phyloP scores from a whole-genome alignment of 1,284 basidiomycete genomes.

The Microbotryum intermedium region DNA sequence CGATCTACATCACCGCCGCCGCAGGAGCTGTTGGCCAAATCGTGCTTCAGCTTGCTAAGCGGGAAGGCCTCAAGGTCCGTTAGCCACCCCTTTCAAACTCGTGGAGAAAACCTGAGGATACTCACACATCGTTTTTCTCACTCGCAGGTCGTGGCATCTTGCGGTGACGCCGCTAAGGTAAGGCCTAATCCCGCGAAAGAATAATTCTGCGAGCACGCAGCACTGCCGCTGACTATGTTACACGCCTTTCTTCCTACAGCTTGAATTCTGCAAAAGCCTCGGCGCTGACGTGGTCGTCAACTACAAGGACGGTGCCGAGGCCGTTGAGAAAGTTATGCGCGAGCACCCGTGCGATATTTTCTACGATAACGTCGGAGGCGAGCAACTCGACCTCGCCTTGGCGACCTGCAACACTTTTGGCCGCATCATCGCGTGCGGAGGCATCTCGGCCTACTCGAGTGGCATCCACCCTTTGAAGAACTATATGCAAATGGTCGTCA shows the following conservation, averaged over 20 bases:
- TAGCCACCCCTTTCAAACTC: no score
- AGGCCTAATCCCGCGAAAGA: no score
- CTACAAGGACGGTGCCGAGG: conserved; percentile 47
- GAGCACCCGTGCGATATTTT: conserved; percentile 57
- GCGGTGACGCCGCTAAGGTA: no score
- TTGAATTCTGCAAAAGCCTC: conserved; percentile 64
- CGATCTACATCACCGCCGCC: conserved; percentile 47
- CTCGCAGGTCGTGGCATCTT: no score
- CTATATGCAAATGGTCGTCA: conserved; percentile 53
- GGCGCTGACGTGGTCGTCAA: conserved; percentile 76
- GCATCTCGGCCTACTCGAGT: conserved; percentile 45
- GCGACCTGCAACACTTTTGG: conserved; percentile 58
- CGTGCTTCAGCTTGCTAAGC: conserved; percentile 31
- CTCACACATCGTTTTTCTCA: no score
- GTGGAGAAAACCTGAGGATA: no score
- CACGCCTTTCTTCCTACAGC: conserved; percentile 10
- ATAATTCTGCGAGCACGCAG: no score
- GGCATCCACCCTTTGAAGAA: conserved; percentile 35
- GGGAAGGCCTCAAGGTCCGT: conserved; percentile 54
- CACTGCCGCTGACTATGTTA: conserved; percentile 50
- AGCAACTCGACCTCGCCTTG: conserved; percentile 47
- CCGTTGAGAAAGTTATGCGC: conserved; percentile 48
- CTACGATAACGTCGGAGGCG: conserved; percentile 77
- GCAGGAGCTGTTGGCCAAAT: conserved; percentile 33
- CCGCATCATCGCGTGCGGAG: conserved; percentile 61